A percentile compares a stretch with the other conserved stretches of the same genome.
phyloP scores from a whole-genome alignment of 2,329 filamentous ascomycete species.

The Sporothrix luriei region DNA sequence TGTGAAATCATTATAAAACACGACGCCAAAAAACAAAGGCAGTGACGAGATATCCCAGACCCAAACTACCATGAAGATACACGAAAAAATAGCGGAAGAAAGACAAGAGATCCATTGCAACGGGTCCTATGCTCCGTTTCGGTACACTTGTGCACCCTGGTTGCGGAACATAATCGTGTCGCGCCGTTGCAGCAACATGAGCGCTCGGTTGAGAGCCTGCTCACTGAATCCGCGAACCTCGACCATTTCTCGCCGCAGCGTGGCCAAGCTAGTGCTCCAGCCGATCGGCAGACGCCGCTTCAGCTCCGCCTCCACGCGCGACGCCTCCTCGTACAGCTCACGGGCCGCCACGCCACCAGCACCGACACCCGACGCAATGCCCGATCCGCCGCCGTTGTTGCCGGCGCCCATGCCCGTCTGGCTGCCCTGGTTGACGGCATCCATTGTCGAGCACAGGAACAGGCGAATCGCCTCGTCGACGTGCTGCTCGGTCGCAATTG shows the following conservation, averaged over 20 bases:
- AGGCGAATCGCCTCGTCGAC: constrained; percentile 97
- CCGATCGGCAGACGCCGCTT: constrained; percentile 86
- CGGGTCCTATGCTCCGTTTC: constrained; percentile 63
- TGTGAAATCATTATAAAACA: constrained; percentile 24
- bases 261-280: constrained; percentile 89
- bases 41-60: constrained; percentile 9
- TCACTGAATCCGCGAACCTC: constrained; percentile 90
- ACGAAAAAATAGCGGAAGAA: background rate
- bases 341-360: constrained; percentile 69
- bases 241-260: constrained; percentile 85
- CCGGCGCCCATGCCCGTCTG: constrained; percentile 30
- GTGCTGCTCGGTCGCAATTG: constrained; percentile 84
- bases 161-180: constrained; percentile 84
- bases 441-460: constrained; percentile 96
- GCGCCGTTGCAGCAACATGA: constrained; percentile 82
- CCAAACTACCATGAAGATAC: background rate
- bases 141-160: constrained; percentile 73
- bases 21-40: constrained; percentile 8
- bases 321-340: constrained; percentile 87
- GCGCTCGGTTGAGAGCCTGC: constrained; percentile 76
- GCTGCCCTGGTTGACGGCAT: constrained; percentile 88
- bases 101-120: background rate
- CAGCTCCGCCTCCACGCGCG: constrained; percentile 84
- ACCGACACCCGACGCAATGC: constrained; percentile 52
- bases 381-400: constrained; percentile 26